A percentile compares a stretch with the other conserved stretches of the same genome.
Conservation (phyloP, 208 protist genomes). For the Phytomonas sp. region DNA sequence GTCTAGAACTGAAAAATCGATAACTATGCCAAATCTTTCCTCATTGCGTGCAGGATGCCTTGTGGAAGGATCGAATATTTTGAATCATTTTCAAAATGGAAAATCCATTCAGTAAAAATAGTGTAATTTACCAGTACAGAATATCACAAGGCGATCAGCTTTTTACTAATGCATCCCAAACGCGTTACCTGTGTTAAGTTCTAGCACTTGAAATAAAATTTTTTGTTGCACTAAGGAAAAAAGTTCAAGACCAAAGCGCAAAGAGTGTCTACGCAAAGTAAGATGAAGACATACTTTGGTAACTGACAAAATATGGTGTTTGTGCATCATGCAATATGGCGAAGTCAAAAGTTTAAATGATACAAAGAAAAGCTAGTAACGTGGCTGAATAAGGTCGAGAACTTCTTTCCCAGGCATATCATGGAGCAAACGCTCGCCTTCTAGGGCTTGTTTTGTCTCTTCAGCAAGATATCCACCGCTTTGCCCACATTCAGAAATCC, state of each 20-base stretch:
- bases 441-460: constrained; percentile 39
- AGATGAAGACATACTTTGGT: not conserved
- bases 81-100: not conserved
- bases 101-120: not conserved
- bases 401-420: constrained; percentile 71
- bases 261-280: not conserved
- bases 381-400: constrained; percentile 66
- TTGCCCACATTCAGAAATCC: constrained; percentile 85
- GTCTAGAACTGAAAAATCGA: not conserved
- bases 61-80: not conserved
- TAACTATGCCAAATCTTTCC: not conserved
- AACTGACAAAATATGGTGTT: not conserved
- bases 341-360: not conserved
- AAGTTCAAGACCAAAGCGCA: not conserved
- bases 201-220: not conserved
- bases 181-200: not conserved
- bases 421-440: constrained; percentile 47
- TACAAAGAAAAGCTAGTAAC: constrained; percentile 29
- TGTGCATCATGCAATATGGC: not conserved
- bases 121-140: not conserved
- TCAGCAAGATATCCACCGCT: constrained; percentile 64
- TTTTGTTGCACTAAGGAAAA: not conserved
- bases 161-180: not conserved
- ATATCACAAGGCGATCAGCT: not conserved
- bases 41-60: not conserved